Percentiles rank a stretch among this genome's conserved stretches.
phyloP scores from a whole-genome alignment of 805 yeast genomes.

The Lipomyces anomalus region DNA sequence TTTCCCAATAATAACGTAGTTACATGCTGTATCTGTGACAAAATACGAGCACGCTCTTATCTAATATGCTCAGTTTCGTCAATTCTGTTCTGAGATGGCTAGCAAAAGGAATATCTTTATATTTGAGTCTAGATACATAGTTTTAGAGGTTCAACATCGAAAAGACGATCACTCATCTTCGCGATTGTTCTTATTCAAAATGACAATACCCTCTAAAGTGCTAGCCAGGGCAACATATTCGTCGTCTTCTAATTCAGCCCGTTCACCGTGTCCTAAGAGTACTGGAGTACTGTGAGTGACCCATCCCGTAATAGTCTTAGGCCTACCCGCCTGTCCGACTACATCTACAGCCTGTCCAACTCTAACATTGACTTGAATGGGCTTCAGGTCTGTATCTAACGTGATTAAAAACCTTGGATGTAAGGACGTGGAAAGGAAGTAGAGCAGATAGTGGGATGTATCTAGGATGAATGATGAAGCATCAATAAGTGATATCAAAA shows the following conservation, averaged over 20 bases:
- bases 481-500: conserved; percentile 74
- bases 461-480: conserved; percentile 77
- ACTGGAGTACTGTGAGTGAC: conserved; percentile 98
- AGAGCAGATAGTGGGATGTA: conserved; percentile 69
- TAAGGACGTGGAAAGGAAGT: conserved; percentile 78
- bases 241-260: conserved; percentile 94
- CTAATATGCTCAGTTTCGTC: too few species aligned
- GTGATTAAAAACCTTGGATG: conserved; percentile 92
- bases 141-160: too few species aligned
- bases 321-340: conserved; percentile 98
- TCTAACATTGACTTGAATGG: conserved; percentile 90
- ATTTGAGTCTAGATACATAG: too few species aligned
- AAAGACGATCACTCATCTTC: conserved; percentile 19
- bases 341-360: conserved; percentile 99
- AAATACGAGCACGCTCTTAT: too few species aligned
- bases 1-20: too few species aligned
- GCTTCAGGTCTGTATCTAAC: conserved; percentile 83
- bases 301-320: conserved; percentile 99
- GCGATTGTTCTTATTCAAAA: conserved; percentile 65
- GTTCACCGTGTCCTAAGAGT: conserved; percentile 82
- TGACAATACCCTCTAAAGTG: conserved; percentile 88
- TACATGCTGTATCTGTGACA: too few species aligned
- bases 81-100: too few species aligned
- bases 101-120: too few species aligned
- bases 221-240: conserved; percentile 80